Base-by-base conservation (phyloP, 768 basidiomycete species). In the Leccinum arenicola region DNA sequence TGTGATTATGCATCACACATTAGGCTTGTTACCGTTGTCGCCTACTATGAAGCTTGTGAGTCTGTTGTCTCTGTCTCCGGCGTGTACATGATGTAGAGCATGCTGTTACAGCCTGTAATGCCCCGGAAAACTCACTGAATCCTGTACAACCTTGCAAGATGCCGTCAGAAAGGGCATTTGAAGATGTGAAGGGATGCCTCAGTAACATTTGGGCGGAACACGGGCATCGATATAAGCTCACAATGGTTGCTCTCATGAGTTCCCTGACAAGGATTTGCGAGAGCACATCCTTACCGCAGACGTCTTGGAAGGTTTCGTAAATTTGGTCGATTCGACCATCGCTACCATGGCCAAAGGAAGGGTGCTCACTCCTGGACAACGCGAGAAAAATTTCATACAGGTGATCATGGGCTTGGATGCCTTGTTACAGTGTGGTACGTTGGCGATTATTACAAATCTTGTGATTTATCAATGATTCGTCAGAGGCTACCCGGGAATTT, bases 1-100 rank as follows among this genome's bases (percentile, higher is more conserved):
- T 23, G 1, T 10, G 6, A 60, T 8, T 57, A 59, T 21, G 52
- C 60, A 12, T 23, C 60, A 5, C 60, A 69, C 7, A 54, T 69
- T 2, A 60, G 59, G 54, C 62, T 68, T 6, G 67, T 66, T 10
- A 35, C 65, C 5, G 60, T 68, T 11, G 60, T 68, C 1, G 67
- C 67, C 17, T 68, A 67, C 48, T 62, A 58, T 12, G 67, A 68
- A 40, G 59, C 50, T 7, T 51, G 67, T 70, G n/a, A 47, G 67
- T 49, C n/a, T 19, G 40, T 19, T 21, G 17, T 0, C 0, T 38
- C 11, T 11, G 14, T 40, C 19, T 21, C 3, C 2, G 17, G 17
- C 2, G 2, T 36, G 8, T 19, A 3, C 3, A 6, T 65, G 25
- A 9, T 36, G 3, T 17, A 25, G 3, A 21, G 8, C 14, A 19